Conservation (phyloP, 305 asterid genomes). For the Withania somnifera region DNA sequence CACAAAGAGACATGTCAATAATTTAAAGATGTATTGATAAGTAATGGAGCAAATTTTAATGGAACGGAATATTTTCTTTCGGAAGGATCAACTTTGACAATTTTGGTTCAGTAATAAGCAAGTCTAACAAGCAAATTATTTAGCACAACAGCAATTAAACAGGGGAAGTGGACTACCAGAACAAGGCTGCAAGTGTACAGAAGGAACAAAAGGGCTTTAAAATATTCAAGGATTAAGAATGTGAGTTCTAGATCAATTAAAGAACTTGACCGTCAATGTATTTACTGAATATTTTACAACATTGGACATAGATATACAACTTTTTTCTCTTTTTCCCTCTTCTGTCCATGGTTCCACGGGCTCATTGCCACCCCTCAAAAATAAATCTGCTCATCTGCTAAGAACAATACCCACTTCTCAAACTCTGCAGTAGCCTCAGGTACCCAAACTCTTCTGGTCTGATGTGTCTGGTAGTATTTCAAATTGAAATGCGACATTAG, state of each 20-base stretch:
- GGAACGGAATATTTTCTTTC: no score
- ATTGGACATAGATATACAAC: not conserved
- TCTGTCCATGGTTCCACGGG: not conserved
- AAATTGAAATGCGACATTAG: not conserved
- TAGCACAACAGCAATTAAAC: not conserved
- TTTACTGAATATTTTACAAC: no score
- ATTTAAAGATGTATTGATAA: no score
- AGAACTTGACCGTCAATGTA: no score
- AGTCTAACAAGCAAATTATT: not conserved
- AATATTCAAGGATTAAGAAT: no score
- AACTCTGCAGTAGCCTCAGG: slow-evolving; percentile 52
- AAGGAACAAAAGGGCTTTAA: no score
- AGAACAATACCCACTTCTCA: slow-evolving; percentile 67
- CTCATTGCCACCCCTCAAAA: not conserved
- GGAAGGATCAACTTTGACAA: no score
- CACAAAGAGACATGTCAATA: no score
- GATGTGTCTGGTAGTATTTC: slow-evolving; percentile 41
- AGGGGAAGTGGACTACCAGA: not conserved
- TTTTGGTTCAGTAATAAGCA: not conserved
- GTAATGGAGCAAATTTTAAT: no score
- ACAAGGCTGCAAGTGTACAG: not conserved
- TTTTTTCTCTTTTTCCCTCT: not conserved
- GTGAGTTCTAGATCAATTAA: no score
- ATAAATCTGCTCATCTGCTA: not conserved
- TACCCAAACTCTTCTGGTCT: slow-evolving; percentile 71